A percentile compares a stretch with the other conserved stretches of the same genome.
Conservation (phyloP, 768 basidiomycete genomes). For the Tylopilus plumbeoviolaceoides region DNA sequence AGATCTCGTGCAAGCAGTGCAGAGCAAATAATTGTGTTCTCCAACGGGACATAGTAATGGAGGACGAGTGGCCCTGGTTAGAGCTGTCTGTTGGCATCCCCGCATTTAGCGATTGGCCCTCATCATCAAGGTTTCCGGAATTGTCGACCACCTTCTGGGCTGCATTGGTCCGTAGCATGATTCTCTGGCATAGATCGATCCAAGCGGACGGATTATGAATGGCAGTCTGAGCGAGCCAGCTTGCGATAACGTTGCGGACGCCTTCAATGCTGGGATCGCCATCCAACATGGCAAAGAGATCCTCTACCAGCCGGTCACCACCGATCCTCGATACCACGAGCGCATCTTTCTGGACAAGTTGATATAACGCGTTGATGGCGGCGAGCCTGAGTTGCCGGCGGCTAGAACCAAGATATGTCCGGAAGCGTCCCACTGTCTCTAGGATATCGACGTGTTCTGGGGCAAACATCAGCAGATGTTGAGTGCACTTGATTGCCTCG, state of each 20-base stretch:
- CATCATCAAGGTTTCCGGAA: constrained; percentile 71
- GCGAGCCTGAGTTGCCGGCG: constrained; percentile 86
- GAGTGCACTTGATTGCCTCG: constrained; percentile 93
- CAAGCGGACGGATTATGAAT: constrained; percentile 91
- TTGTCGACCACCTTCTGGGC: constrained; percentile 71
- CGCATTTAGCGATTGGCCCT: constrained; percentile 84
- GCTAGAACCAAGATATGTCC: constrained; percentile 73
- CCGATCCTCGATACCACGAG: constrained; percentile 88
- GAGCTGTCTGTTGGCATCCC: constrained; percentile 35
- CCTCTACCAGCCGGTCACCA: constrained; percentile 90
- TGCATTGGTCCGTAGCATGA: constrained; percentile 92
- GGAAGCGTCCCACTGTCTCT: constrained; percentile 72
- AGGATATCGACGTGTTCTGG: constrained; percentile 81
- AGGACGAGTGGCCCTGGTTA: constrained; percentile 31
- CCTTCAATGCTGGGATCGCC: constrained; percentile 93
- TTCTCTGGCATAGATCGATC: constrained; percentile 96
- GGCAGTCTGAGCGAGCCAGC: constrained; percentile 95
- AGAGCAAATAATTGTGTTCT: constrained; percentile 94
- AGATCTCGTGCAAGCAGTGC: constrained; percentile 87
- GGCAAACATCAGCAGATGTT: constrained; percentile 96
- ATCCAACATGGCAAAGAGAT: constrained; percentile 92
- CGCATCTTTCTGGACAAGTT: constrained; percentile 94
- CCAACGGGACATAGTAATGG: constrained; percentile 77
- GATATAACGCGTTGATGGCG: constrained; percentile 93
- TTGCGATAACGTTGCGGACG: constrained; percentile 86